Percentiles rank a stretch among this genome's conserved stretches.
phyloP scores from a whole-genome alignment of 345 rosid species.

The Acer yangbiense region DNA sequence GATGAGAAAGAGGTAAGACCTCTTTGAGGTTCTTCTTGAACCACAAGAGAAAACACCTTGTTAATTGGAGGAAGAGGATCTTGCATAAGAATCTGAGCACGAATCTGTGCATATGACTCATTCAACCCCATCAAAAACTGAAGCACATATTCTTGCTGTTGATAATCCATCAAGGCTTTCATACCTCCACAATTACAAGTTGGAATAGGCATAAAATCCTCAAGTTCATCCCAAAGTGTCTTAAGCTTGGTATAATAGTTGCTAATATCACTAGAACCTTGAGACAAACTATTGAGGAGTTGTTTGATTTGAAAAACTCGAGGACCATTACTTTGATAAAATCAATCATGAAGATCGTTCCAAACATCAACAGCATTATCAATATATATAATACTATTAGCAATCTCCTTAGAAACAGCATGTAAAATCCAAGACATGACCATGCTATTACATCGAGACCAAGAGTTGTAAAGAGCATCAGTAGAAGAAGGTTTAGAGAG shows the following conservation, averaged over 20 bases:
- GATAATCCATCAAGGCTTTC: too few relatives aligned
- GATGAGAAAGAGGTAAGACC: too few relatives aligned
- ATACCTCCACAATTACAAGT: neutral
- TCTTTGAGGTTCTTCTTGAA: too few relatives aligned
- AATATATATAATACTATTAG: neutral
- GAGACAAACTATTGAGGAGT: neutral
- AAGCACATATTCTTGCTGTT: too few relatives aligned
- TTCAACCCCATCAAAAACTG: too few relatives aligned
- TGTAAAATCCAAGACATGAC: neutral
- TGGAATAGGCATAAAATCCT: neutral
- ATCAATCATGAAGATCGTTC: neutral
- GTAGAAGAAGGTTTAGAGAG: too few relatives aligned
- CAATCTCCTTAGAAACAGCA: neutral
- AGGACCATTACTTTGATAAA: neutral
- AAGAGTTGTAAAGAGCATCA: neutral
- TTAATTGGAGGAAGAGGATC: too few relatives aligned
- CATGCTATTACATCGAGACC: neutral
- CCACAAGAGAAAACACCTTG: too few relatives aligned
- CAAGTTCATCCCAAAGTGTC: neutral
- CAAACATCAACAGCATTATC: neutral
- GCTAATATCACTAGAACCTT: neutral
- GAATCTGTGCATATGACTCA: too few relatives aligned
- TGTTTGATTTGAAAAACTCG: neutral
- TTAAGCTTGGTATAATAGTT: neutral
- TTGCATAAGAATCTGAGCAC: too few relatives aligned